These are phyloP conservation scores for Rhododendron griersonianum DNA, from an alignment of 148 eudicot species.

Conservation along the genomic window DNA sequence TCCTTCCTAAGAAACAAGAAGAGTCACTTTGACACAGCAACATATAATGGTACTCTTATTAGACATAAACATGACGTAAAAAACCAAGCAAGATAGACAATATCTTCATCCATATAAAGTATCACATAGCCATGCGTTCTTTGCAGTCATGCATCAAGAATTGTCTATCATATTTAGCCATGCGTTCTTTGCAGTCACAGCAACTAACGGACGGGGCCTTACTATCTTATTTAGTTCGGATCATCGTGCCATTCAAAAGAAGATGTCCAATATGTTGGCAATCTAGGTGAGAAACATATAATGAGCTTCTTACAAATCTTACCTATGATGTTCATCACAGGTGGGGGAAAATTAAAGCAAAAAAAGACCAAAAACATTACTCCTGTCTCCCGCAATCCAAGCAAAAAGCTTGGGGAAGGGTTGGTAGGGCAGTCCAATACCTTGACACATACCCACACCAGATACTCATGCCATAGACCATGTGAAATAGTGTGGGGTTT, in stretches of 20 bases:
- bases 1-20: conserved; percentile 55
- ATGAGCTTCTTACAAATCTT: not conserved
- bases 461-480: not conserved
- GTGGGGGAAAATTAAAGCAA: not conserved
- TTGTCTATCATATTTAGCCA: not conserved
- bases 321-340: not conserved
- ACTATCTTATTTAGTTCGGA: not conserved
- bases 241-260: not conserved
- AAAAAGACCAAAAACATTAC: not conserved
- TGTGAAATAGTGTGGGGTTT: not conserved
- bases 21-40: conserved; percentile 1
- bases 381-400: not conserved
- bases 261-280: not conserved
- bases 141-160: not conserved
- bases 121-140: not conserved
- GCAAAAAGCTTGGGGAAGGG: not conserved
- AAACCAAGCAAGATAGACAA: conserved; percentile 1
- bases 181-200: not conserved
- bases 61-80: not conserved
- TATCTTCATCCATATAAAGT: not conserved
- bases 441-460: not conserved
- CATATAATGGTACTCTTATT: not conserved
- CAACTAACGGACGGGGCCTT: not conserved
- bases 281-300: not conserved
- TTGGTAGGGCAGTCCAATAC: not conserved